These are phyloP conservation scores for Paecilomyces formosus DNA, from an alignment of 2,329 filamentous ascomycete genomes.

Conservation along the genomic window DNA sequence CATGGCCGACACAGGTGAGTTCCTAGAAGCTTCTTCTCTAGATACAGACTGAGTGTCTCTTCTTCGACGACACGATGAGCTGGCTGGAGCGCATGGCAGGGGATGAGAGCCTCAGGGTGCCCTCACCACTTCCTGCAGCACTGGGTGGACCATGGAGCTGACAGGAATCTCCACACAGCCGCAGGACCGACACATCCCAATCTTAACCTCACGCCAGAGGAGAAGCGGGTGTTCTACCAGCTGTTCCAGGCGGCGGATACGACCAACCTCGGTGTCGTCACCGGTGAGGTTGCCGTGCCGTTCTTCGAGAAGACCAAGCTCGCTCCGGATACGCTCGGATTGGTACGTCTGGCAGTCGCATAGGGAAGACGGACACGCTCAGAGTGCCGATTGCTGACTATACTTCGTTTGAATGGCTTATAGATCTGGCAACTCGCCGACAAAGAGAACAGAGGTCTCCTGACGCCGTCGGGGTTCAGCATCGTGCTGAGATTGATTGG, in stretches of 20 bases:
- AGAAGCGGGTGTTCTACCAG: slow-evolving; percentile 89
- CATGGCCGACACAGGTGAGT: slow-evolving; percentile 14
- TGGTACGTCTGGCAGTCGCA: slow-evolving; percentile 51
- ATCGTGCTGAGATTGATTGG: slow-evolving; percentile 90
- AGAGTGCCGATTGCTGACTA: slow-evolving; percentile 1
- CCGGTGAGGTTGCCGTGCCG: slow-evolving; percentile 89
- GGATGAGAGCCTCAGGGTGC: background rate
- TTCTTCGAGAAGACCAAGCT: slow-evolving; percentile 97
- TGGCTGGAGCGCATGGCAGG: background rate
- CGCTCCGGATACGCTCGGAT: slow-evolving; percentile 75
- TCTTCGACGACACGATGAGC: background rate
- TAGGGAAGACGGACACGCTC: no score
- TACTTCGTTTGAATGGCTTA: slow-evolving; percentile 1
- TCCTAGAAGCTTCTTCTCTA: background rate
- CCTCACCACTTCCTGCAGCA: background rate
- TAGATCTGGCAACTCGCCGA: slow-evolving; percentile 99
- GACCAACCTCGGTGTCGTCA: slow-evolving; percentile 86
- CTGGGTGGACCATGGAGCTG: slow-evolving; percentile 12
- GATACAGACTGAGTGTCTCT: background rate
- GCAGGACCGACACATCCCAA: slow-evolving; percentile 46
- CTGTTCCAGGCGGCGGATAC: slow-evolving; percentile 90
- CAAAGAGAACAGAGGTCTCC: slow-evolving; percentile 86
- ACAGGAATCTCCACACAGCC: slow-evolving; percentile 11
- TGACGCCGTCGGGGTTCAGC: slow-evolving; percentile 89
- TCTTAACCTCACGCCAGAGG: slow-evolving; percentile 80